Evolutionary conservation across 2,329 filamentous ascomycete species (phyloP).

Genomic region (Didymellaceae sp.): DNA sequence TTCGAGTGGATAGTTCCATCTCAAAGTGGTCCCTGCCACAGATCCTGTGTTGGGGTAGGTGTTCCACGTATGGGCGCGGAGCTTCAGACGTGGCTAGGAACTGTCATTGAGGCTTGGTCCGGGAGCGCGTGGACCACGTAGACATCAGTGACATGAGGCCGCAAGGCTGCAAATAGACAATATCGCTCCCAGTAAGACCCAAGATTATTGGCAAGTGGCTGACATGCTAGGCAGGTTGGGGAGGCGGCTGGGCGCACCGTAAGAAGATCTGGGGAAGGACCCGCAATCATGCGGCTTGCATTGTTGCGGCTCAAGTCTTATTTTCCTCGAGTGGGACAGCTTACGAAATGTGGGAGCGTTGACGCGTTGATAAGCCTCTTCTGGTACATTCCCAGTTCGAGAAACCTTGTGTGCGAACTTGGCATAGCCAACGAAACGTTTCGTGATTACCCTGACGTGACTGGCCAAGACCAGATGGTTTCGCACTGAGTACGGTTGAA

Average conservation of each 20-base stretch:
- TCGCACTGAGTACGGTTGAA: constrained; percentile 33
- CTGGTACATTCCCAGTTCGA: constrained; percentile 43
- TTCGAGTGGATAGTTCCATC: constrained; percentile 26
- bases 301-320: constrained; percentile 43
- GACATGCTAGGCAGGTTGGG: constrained; percentile 26
- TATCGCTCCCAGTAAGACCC: constrained; percentile 18
- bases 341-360: constrained; percentile 26
- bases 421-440: constrained; percentile 34
- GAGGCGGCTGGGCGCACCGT: constrained; percentile 19
- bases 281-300: constrained; percentile 19
- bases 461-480: constrained; percentile 39
- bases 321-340: constrained; percentile 30
- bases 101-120: constrained; percentile 26
- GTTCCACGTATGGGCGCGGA: constrained; percentile 41
- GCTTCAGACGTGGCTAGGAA: constrained; percentile 42
- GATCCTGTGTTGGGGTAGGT: constrained; percentile 29
- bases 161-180: constrained; percentile 33
- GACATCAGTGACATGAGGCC: constrained; percentile 35
- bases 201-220: constrained; percentile 31
- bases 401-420: constrained; percentile 32
- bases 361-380: constrained; percentile 28
- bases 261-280: constrained; percentile 19
- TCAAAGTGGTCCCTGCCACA: constrained; percentile 41
- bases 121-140: constrained; percentile 23
- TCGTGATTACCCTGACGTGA: constrained; percentile 26